Conservation (phyloP, 176 grass and related monocot genomes). For the Triticum turgidum region DNA sequence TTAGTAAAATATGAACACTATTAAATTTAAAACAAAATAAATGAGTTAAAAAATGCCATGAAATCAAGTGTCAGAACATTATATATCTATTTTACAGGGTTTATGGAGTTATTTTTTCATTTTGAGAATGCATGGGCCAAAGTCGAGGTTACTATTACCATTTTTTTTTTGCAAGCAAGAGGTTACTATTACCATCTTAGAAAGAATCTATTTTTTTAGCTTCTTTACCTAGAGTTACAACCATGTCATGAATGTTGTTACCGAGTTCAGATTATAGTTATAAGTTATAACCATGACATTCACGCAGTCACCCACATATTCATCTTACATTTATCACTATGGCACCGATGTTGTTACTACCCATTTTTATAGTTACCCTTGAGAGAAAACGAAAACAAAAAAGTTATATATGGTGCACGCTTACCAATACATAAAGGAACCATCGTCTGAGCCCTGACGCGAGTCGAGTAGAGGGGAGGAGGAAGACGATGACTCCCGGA, state of each 20-base stretch:
- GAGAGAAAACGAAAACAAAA: background rate
- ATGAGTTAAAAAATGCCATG: background rate
- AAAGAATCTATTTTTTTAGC: background rate
- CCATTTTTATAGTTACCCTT: background rate
- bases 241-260: too few species aligned
- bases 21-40: background rate
- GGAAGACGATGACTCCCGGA: background rate
- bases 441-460: background rate
- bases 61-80: background rate
- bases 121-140: background rate
- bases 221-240: background rate
- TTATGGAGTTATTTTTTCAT: background rate
- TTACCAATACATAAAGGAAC: background rate
- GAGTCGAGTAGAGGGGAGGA: background rate
- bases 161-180: too few species aligned
- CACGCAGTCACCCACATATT: background rate
- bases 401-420: background rate
- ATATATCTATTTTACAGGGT: background rate
- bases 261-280: too few species aligned
- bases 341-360: background rate
- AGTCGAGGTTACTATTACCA: background rate
- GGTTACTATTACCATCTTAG: background rate
- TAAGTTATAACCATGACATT: too few species aligned
- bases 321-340: background rate
- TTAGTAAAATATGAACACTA: background rate